These are phyloP conservation scores for Calocera cornea DNA, from an alignment of 768 basidiomycete genomes.

Conservation along the genomic window DNA sequence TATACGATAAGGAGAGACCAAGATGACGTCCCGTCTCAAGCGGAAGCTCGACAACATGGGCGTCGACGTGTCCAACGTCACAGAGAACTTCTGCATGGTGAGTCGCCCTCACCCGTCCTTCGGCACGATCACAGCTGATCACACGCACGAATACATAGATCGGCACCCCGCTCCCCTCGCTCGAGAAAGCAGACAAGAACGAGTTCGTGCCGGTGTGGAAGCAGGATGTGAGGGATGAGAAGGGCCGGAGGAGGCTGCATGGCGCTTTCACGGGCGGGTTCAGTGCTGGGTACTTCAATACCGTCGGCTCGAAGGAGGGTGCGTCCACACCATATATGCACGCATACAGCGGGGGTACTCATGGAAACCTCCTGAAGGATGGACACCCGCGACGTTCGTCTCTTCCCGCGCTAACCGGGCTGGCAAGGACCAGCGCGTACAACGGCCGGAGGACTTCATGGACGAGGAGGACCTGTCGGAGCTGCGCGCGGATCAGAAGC, in stretches of 20 bases:
- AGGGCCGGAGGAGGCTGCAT: constrained; percentile 83
- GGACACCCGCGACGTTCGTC: constrained; percentile 84
- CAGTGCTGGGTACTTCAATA: constrained; percentile 94
- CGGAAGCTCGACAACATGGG: constrained; percentile 73
- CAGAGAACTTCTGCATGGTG: constrained; percentile 77
- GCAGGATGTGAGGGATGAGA: constrained; percentile 91
- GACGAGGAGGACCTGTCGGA: constrained; percentile 94
- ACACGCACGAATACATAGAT: constrained; percentile 42
- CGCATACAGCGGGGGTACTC: too few species aligned
- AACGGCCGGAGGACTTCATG: constrained; percentile 90
- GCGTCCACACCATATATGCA: constrained; percentile 8
- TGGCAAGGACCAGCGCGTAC: constrained; percentile 38
- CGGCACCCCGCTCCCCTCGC: constrained; percentile 84
- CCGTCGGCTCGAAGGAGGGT: constrained; percentile 94
- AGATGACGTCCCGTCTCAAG: constrained; percentile 47
- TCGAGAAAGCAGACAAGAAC: constrained; percentile 85
- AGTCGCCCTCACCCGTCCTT: constrained; percentile 15
- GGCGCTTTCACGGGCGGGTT: constrained; percentile 98
- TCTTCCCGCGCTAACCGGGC: constrained; percentile 69
- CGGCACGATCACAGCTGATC: too few species aligned
- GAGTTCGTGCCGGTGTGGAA: constrained; percentile 98
- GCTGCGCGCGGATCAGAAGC: constrained; percentile 51
- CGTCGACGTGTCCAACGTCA: constrained; percentile 51
- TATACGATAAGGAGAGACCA: background rate
- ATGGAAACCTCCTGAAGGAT: constrained; percentile 42